These are phyloP conservation scores for Knufia petricola DNA, from an alignment of 2,329 filamentous ascomycete genomes.

Conservation along the genomic window DNA sequence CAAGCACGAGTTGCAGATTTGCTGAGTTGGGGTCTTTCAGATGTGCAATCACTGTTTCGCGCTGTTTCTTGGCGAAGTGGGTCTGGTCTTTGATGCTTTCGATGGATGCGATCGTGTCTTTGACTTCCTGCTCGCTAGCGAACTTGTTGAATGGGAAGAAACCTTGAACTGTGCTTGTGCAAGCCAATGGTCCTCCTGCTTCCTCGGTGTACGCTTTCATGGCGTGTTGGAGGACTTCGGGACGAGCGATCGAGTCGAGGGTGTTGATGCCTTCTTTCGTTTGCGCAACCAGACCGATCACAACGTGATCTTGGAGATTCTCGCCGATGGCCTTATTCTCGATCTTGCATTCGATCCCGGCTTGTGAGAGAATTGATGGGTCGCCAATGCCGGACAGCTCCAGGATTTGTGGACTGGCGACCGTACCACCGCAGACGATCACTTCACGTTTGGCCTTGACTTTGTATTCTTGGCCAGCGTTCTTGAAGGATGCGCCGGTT, in stretches of 20 bases:
- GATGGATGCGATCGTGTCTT: constrained; percentile 26
- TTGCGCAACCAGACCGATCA: constrained; percentile 11
- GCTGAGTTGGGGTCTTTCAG: constrained; percentile 29
- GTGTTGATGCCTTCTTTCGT: constrained; percentile 18
- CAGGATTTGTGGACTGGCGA: constrained; percentile 49
- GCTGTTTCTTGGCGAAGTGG: constrained; percentile 29
- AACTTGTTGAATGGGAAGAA: constrained; percentile 30
- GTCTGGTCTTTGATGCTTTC: constrained; percentile 23
- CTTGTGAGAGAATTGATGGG: constrained; percentile 32
- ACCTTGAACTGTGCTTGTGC: constrained; percentile 28
- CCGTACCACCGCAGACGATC: constrained; percentile 49
- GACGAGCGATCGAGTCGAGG: constrained; percentile 25
- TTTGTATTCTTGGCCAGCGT: constrained; percentile 27
- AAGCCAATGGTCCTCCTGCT: constrained; percentile 24
- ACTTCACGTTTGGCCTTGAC: constrained; percentile 40
- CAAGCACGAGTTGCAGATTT: constrained; percentile 29
- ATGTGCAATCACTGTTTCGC: constrained; percentile 27
- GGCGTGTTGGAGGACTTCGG: constrained; percentile 26
- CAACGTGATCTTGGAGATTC: constrained; percentile 42
- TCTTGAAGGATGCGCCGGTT: constrained; percentile 36
- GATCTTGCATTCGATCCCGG: constrained; percentile 37
- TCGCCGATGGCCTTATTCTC: constrained; percentile 39
- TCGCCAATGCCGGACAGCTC: constrained; percentile 54
- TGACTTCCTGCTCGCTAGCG: constrained; percentile 27
- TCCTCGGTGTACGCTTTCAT: constrained; percentile 27